Percentiles rank a stretch among this genome's conserved stretches.
Conservation (phyloP, 306 rosid genomes). For the Vachellia collinsii region DNA sequence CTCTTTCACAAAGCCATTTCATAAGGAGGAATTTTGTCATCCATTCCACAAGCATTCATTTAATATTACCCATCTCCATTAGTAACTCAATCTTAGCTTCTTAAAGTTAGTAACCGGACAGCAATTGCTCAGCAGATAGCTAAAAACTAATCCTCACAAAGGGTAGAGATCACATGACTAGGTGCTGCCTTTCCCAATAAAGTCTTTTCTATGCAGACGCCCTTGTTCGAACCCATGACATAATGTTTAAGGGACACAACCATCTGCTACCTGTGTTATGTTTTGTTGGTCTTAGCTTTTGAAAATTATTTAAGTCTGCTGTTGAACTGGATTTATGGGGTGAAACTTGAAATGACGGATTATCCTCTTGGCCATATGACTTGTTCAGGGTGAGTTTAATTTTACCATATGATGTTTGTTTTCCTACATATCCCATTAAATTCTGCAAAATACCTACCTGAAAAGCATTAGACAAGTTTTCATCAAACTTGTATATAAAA, state of each 20-base stretch:
- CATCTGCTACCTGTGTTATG: no score
- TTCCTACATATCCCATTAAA: neutral
- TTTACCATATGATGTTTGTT: neutral
- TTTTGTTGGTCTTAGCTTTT: neutral
- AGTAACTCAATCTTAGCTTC: neutral
- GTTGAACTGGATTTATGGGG: neutral
- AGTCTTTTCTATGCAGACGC: no score
- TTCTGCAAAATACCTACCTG: neutral
- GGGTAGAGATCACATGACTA: no score
- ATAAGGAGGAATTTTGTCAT: neutral
- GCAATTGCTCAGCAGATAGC: no score
- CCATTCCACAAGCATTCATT: conserved; percentile 32
- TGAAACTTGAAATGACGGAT: no score
- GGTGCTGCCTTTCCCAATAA: no score
- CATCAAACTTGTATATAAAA: neutral
- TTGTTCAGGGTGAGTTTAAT: neutral
- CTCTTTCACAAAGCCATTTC: conserved; percentile 18
- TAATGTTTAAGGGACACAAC: no score
- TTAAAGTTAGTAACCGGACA: no score
- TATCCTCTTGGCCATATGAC: neutral
- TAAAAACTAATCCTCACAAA: no score
- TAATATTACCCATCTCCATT: neutral
- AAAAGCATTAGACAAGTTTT: neutral
- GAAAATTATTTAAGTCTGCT: neutral
- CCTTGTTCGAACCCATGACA: no score